phyloP scores from a whole-genome alignment of 192 early-diverging fungal species.

The Podila epicladia region DNA sequence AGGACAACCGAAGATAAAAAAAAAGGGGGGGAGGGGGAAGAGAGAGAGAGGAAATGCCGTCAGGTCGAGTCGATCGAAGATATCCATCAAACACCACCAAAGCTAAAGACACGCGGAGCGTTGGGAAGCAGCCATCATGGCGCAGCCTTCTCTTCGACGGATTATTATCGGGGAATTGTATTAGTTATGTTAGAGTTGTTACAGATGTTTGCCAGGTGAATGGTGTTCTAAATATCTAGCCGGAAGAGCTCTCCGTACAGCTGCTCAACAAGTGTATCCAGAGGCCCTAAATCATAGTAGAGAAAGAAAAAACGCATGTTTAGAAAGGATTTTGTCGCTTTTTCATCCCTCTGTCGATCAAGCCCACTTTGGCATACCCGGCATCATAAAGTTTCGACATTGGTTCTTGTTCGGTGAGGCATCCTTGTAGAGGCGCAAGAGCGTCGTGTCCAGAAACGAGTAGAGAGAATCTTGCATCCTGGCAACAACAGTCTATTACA shows the following conservation, averaged over 20 bases:
- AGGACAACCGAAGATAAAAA: neutral
- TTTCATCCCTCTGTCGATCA: neutral
- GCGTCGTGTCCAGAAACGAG: slow-evolving; percentile 40
- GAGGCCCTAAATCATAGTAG: slow-evolving; percentile 18
- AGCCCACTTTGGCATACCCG: slow-evolving; percentile 9
- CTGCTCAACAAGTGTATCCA: slow-evolving; percentile 41
- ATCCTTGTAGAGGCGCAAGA: slow-evolving; percentile 34
- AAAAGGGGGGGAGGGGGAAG: neutral
- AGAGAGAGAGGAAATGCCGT: no score
- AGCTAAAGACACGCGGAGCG: neutral
- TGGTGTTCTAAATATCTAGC: slow-evolving; percentile 28
- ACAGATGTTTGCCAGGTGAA: neutral
- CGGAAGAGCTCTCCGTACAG: slow-evolving; percentile 41
- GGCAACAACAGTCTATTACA: slow-evolving; percentile 27
- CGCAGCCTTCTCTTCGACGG: no score
- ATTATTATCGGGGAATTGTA: no score
- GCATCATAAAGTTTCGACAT: slow-evolving; percentile 46
- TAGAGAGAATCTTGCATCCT: slow-evolving; percentile 39
- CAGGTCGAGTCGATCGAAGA: no score
- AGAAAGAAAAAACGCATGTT: neutral
- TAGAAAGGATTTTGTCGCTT: neutral
- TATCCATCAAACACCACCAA: neutral
- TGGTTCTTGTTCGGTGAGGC: slow-evolving; percentile 14
- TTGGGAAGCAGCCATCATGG: no score
- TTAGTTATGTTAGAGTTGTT: no score